Conservation (phyloP, 495 filamentous ascomycete species). For the Choiromyces venosus region DNA sequence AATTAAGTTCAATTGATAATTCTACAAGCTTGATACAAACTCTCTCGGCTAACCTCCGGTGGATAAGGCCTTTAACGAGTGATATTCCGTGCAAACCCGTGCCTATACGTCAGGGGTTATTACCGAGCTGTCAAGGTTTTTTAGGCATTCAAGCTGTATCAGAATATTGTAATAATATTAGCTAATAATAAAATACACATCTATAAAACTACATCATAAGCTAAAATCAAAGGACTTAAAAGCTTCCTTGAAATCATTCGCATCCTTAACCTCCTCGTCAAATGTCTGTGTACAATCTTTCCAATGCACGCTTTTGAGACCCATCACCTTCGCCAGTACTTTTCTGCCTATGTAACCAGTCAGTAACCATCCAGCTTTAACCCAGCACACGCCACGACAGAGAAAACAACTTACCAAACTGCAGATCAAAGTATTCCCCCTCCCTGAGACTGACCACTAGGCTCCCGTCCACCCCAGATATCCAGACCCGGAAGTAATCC, state of each 20-base stretch:
- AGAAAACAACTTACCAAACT: slow-evolving; percentile 46
- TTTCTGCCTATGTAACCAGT: slow-evolving; percentile 49
- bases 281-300: slow-evolving; percentile 70
- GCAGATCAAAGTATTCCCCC: slow-evolving; percentile 53
- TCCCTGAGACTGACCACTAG: slow-evolving; percentile 49
- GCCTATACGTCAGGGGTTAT: background rate
- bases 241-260: slow-evolving; percentile 71
- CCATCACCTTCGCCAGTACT: slow-evolving; percentile 82
- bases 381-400: background rate
- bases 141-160: background rate
- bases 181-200: background rate
- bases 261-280: slow-evolving; percentile 72
- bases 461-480: slow-evolving; percentile 54
- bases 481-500: slow-evolving; percentile 82
- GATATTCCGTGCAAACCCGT: background rate
- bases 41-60: background rate
- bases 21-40: background rate
- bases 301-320: slow-evolving; percentile 68
- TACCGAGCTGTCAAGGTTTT: too few species aligned
- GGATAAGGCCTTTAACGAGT: background rate
- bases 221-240: slow-evolving; percentile 83
- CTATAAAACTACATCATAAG: slow-evolving; percentile 7
- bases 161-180: background rate
- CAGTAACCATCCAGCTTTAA: slow-evolving; percentile 37
- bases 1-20: background rate